A percentile compares a stretch with the other conserved stretches of the same genome.
Evolutionary conservation across 495 filamentous ascomycete species (phyloP).

Genomic region (Beverwykella pulmonaria): DNA sequence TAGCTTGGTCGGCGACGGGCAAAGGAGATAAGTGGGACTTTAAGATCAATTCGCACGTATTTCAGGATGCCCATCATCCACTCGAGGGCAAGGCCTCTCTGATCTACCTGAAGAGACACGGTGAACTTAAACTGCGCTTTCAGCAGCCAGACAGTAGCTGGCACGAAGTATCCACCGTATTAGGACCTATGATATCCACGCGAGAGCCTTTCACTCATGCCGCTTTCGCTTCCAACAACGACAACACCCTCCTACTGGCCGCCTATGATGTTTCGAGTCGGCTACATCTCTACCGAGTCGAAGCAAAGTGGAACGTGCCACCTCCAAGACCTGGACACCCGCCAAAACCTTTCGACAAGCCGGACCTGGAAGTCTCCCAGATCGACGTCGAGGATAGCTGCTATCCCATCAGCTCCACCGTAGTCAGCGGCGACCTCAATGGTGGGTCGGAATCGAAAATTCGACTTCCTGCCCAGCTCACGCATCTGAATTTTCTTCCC

Average conservation of each 20-base stretch:
- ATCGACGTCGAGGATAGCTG: constrained; percentile 37
- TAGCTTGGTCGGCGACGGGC: constrained; percentile 31
- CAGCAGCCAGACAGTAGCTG: constrained; percentile 68
- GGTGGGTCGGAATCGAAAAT: constrained; percentile 13
- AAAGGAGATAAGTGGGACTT: constrained; percentile 53
- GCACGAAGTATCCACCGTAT: constrained; percentile 65
- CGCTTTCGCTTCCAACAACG: constrained; percentile 70
- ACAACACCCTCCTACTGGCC: constrained; percentile 43
- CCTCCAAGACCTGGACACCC: constrained; percentile 29
- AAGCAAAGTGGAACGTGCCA: constrained; percentile 45
- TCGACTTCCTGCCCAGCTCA: constrained; percentile 33
- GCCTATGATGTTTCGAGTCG: constrained; percentile 39
- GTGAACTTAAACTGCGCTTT: constrained; percentile 69
- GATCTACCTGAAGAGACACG: constrained; percentile 69
- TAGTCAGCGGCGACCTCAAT: constrained; percentile 13
- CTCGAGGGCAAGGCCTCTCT: constrained; percentile 65
- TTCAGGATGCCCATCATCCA: constrained; percentile 68
- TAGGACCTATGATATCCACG: constrained; percentile 69
- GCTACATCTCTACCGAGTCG: constrained; percentile 45
- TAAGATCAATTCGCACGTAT: constrained; percentile 52
- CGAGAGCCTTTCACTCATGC: constrained; percentile 79
- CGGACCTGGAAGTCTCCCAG: constrained; percentile 28
- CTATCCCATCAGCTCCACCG: constrained; percentile 23
- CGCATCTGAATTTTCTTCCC: constrained; percentile 44
- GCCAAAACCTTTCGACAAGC: constrained; percentile 21